These are phyloP conservation scores for Mortierella sp. DNA, from an alignment of 371 early-diverging fungal genomes.

Conservation along the genomic window DNA sequence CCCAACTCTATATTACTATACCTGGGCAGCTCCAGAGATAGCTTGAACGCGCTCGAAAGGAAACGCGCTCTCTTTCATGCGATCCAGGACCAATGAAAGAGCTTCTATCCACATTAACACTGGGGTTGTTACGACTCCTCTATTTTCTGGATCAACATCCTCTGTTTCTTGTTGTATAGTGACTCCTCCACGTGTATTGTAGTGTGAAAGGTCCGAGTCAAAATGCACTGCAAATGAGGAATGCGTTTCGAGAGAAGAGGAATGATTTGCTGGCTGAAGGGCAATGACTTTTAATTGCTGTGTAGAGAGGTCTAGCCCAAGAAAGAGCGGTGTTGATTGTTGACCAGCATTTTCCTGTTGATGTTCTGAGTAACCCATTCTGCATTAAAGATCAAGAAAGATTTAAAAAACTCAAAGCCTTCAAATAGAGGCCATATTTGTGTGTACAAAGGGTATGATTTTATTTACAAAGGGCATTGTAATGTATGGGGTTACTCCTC, in stretches of 20 bases:
- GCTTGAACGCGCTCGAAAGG: constrained; percentile 60
- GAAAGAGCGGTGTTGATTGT: constrained; percentile 53
- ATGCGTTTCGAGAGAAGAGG: constrained; percentile 13
- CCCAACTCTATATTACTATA: constrained; percentile 28
- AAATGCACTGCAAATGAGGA: constrained; percentile 39
- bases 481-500: too few relatives aligned
- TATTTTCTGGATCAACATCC: neutral
- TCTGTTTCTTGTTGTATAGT: neutral
- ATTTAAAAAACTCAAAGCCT: too few relatives aligned
- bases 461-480: too few relatives aligned
- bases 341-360: neutral
- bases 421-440: too few relatives aligned
- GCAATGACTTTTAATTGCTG: constrained; percentile 83
- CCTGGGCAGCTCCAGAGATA: constrained; percentile 83
- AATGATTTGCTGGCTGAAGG: constrained; percentile 50
- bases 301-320: constrained; percentile 84
- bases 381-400: too few relatives aligned
- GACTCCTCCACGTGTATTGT: constrained; percentile 49
- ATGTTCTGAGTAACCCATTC: neutral
- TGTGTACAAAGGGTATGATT: too few relatives aligned
- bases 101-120: constrained; percentile 88
- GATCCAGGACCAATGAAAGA: constrained; percentile 69
- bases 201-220: constrained; percentile 36
- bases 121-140: constrained; percentile 74
- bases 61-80: constrained; percentile 49